These are phyloP conservation scores for Bothriochloa decipiens DNA, from an alignment of 176 grass and related monocot genomes.

Conservation along the genomic window DNA sequence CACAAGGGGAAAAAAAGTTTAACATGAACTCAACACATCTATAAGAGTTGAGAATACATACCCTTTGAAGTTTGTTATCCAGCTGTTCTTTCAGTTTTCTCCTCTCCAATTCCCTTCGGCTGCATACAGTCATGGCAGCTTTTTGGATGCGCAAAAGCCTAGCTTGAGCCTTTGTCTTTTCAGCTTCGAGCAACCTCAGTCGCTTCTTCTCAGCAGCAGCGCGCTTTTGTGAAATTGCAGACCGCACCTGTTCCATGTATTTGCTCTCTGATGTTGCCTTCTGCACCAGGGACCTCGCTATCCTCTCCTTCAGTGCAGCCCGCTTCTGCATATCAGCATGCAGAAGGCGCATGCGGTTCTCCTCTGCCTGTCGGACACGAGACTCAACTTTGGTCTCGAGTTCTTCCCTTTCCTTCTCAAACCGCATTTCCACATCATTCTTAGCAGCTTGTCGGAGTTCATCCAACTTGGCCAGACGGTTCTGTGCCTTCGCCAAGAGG, in stretches of 20 bases:
- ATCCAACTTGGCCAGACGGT: conserved; percentile 77
- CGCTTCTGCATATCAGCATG: conserved; percentile 67
- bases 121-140: conserved; percentile 72
- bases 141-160: conserved; percentile 63
- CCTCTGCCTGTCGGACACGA: conserved; percentile 85
- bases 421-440: conserved; percentile 71
- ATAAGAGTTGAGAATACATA: conserved; percentile 35
- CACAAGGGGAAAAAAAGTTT: conserved; percentile 9
- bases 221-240: conserved; percentile 79
- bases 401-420: conserved; percentile 92
- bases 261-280: conserved; percentile 67
- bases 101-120: conserved; percentile 78
- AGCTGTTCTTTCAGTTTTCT: conserved; percentile 86
- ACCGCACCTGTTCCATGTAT: conserved; percentile 76
- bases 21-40: conserved; percentile 12
- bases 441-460: conserved; percentile 87
- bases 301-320: conserved; percentile 82
- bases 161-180: conserved; percentile 75
- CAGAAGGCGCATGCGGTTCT: conserved; percentile 77
- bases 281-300: conserved; percentile 60
- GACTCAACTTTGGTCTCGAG: conserved; percentile 86
- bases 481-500: conserved; percentile 81
- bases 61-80: conserved; percentile 83
- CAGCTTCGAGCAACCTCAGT: conserved; percentile 78
- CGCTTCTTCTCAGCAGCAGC: conserved; percentile 91